phyloP scores from a whole-genome alignment of 768 basidiomycete species.

The Kwoniella bestiolae region DNA sequence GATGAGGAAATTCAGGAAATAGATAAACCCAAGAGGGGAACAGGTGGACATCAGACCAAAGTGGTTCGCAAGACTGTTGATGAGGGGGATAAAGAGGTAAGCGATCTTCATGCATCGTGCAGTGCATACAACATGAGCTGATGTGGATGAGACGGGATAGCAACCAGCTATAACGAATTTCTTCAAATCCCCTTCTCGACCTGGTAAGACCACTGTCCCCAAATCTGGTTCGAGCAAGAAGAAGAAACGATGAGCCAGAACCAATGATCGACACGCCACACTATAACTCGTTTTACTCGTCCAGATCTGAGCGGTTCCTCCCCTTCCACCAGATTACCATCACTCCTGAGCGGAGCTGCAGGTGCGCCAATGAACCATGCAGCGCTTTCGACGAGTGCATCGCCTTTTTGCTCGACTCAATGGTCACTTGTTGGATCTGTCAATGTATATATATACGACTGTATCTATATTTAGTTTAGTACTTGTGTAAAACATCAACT shows the following conservation, averaged over 20 bases:
- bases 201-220: neutral
- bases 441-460: too few species aligned
- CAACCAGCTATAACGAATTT: constrained; percentile 51
- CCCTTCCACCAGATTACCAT: too few species aligned
- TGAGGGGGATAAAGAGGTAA: constrained; percentile 30
- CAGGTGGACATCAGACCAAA: constrained; percentile 46
- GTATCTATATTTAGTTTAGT: too few species aligned
- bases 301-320: too few species aligned
- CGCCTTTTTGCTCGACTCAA: too few species aligned
- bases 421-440: too few species aligned
- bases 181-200: constrained; percentile 36
- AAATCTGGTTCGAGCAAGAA: neutral
- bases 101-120: too few species aligned
- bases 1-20: constrained; percentile 16
- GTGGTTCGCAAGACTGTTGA: constrained; percentile 35
- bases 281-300: neutral
- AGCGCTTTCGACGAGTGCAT: too few species aligned
- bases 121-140: neutral
- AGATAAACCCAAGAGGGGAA: constrained; percentile 6
- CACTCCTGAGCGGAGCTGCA: too few species aligned
- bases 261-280: neutral
- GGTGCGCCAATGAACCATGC: too few species aligned
- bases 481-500: too few species aligned
- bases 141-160: too few species aligned
- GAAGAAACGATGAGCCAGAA: constrained; percentile 1